Base-by-base conservation (phyloP, 2,329 filamentous ascomycete species). In the Sclerotinia minor region DNA sequence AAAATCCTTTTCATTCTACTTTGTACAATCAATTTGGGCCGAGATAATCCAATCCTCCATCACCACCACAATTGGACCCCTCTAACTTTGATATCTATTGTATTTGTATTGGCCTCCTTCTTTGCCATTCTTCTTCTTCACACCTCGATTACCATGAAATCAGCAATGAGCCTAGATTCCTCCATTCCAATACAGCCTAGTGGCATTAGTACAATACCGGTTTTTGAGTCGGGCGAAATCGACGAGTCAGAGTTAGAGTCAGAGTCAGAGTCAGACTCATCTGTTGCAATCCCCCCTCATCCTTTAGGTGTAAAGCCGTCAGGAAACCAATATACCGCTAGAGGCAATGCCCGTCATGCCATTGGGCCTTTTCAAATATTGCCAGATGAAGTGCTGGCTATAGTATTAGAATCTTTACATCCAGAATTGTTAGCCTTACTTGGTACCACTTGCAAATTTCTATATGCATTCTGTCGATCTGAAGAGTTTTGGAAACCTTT, bases 401-500 rank as follows among this genome's bases (percentile, higher is more conserved):
- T 89, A 65, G 77, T 97, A 21, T 80, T 97, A 70, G 94, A 97
- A 77, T 87, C 82, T 74, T 82, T 97, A 57, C 89, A 94, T 74
- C 81, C 85, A 60, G 74, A 78, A 13, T 81, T 83, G 64, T 80
- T 98, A 64, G 79, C 89, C 67, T 80, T 79, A 9, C 80, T 98
- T 53, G 92, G 92, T 11, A 85, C 85, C 67, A 91, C 93, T 7
- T 97, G 94, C 82, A 92, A 88, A 77, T 93, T 92, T 65, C 80
- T 98, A 21, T 94, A 93, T 82, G 94, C 93, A 1, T 96, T 94
- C 77, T 91, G 89, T 66, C 84, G 89, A 61, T 87, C 87, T 59
- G 94, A 97, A 71, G 94, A 98, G 74, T 78, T 97, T 47, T 98
- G 94, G 94, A 94, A 95, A 79, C 79, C 88, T 24, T 79, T 97